Base-by-base conservation (phyloP, 2,329 filamentous ascomycete genomes). In the Chaetomium strumarium region DNA sequence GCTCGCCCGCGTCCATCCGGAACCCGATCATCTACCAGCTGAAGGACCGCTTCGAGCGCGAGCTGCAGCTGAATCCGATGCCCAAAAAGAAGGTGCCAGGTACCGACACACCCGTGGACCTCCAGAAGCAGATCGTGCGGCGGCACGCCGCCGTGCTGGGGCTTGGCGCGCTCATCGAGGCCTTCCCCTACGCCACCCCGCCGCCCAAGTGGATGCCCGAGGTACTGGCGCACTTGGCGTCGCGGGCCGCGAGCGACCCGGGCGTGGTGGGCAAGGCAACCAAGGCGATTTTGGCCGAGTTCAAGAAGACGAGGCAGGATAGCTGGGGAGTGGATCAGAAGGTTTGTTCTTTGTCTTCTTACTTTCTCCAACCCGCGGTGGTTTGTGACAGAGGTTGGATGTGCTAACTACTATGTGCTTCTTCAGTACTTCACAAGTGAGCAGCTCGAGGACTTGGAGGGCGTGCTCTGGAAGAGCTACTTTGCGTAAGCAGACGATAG, bases 301-400 rank as follows among this genome's bases (percentile, higher is more conserved):
- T 99, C 77, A 99, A 99, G 76, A 99, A 99, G 81, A 99, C 93
- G 42, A 84, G 93, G 68, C 93, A 99, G 70, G 93, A 99, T 75
- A 99, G 92, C 61, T 99, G 93, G 93, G 86, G 86, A 64, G 92
- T 96, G 55, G 93, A 99, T 73, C 89, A 96, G 62, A 97, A 96
- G 86, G 93, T 96, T 73, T 70, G 82, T 71, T 52, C 33, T 48
- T n/a, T 34, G 3, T 10, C 6, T 29, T 39, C 17, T 49, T 19
- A 4, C 2, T 19, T 38, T 34, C 24, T 34, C 17, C 31, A 1
- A 11, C 10, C 11, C 38, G 2, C 14, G n/a, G 16, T 13, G n/a
- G 19, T 29, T n/a, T 16, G 12, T 10, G 24, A 24, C 24, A 13
- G n/a, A n/a, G n/a, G 17, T 29, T 20, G 6, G 17, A n/a, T 30